phyloP scores from a whole-genome alignment of 108 stramenopile genomes.

The Aureococcus anophagefferens region DNA sequence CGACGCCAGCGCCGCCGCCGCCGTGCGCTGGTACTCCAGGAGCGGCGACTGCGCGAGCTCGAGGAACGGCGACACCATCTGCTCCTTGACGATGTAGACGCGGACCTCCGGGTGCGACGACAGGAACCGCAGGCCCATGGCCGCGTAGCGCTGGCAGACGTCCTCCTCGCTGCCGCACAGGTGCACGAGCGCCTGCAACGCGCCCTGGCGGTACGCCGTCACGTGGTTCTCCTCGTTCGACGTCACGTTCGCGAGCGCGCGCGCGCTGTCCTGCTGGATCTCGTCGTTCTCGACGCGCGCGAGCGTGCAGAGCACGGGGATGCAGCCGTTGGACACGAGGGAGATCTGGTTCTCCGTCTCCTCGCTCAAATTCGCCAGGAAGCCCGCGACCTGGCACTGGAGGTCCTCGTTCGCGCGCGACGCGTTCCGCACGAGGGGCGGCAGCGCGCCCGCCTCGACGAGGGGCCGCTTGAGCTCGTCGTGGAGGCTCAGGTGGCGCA shows the following conservation, averaged over 20 bases:
- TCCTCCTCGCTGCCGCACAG: conserved; percentile 49
- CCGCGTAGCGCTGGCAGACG: conserved; percentile 63
- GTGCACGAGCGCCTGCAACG: conserved; percentile 45
- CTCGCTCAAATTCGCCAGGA: conserved; percentile 63
- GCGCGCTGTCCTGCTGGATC: conserved; percentile 62
- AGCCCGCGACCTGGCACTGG: conserved; percentile 56
- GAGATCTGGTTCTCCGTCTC: conserved; percentile 50
- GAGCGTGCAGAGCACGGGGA: conserved; percentile 47
- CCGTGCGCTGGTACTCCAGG: conserved; percentile 67
- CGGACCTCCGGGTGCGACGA: conserved; percentile 55
- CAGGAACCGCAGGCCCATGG: conserved; percentile 63
- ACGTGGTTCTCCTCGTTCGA: conserved; percentile 62
- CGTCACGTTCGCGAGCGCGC: conserved; percentile 59
- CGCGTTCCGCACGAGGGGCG: conserved; percentile 47
- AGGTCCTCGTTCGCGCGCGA: conserved; percentile 54
- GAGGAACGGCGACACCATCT: conserved; percentile 47
- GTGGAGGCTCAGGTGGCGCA: conserved; percentile 57
- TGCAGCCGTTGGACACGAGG: conserved; percentile 51
- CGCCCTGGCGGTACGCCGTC: conserved; percentile 55
- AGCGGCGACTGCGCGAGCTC: conserved; percentile 48
- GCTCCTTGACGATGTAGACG: conserved; percentile 44
- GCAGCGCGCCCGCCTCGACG: conserved; percentile 40
- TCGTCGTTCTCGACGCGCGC: conserved; percentile 48
- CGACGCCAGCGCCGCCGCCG: conserved; percentile 61
- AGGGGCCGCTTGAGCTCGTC: conserved; percentile 45